Evolutionary conservation across 1,284 basidiomycete species (phyloP), one percentile per base, ranked within the genome.

Genomic region (Ustilago crameri): DNA sequence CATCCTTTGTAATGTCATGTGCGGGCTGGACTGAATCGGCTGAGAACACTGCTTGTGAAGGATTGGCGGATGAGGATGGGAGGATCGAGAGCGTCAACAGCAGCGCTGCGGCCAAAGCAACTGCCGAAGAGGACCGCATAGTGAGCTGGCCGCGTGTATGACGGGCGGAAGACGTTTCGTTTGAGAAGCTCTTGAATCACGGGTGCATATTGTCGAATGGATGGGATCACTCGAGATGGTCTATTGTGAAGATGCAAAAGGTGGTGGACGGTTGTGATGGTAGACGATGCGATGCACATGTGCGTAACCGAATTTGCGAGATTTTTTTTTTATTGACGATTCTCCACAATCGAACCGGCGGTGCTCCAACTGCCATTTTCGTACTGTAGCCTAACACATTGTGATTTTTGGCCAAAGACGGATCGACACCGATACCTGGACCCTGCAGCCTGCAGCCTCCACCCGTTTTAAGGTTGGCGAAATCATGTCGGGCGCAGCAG

Each of bases 31-130:
- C 17, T 14, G 32, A 27, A 5, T 54, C 62, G 9, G 43, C 37
- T n/a, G 44, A 34, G 20, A 65, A 59, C 3, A 55, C 51, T 17
- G 56, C 51, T 48, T 65, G 62, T 15, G 40, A 32, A 17, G 40
- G 35, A 5, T 43, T 42, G 14, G 55, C 49, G 1, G 51, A 14
- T 9, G 55, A 42, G 15, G 47, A 50, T 17, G 51, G 50, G 0
- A 50, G 27, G 12, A 48, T 26, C 27, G 49, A 40, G 1, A 52
- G 41, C 34, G 52, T 30, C 4, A 66, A 15, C 4, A 60, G 48
- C 52, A 59, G 17, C 14, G 57, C 56, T 23, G 50, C 45, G 27
- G 52, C 35, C n/a, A 15, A 37, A 15, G 17, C 35, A n/a, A 15
- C 15, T 24, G 47, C 37, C 15, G 44, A 32, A 10, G 56, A 18